A percentile compares a stretch with the other conserved stretches of the same genome.
These are phyloP conservation scores for Populus simonii DNA, from an alignment of 345 rosid species.

Conservation along the genomic window DNA sequence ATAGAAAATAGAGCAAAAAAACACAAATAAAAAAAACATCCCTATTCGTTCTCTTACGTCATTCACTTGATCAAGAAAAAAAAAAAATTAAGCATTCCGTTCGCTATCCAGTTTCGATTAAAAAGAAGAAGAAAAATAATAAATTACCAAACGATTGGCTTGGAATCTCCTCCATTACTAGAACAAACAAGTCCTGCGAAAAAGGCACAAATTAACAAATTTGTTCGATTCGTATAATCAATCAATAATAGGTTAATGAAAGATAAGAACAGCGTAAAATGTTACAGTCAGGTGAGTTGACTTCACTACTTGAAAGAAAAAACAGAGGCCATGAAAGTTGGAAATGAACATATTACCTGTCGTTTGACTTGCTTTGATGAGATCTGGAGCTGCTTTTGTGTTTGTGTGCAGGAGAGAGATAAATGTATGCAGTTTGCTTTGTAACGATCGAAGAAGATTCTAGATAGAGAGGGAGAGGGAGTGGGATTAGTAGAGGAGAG, in stretches of 20 bases:
- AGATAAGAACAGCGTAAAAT: not conserved
- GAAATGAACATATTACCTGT: not conserved
- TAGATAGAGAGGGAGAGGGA: not conserved
- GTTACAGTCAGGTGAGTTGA: not conserved
- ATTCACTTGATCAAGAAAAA: not conserved
- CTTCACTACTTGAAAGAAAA: not conserved
- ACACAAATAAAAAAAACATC: too few relatives aligned
- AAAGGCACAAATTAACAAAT: not conserved
- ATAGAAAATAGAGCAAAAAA: not conserved
- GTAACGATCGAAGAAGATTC: constrained; percentile 34
- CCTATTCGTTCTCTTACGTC: not conserved
- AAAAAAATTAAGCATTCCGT: not conserved
- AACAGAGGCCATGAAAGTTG: not conserved
- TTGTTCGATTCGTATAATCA: not conserved
- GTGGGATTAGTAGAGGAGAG: not conserved
- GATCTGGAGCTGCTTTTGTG: not conserved
- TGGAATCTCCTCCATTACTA: constrained; percentile 51
- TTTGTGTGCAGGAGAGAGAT: not conserved
- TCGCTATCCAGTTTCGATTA: not conserved
- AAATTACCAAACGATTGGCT: constrained; percentile 40
- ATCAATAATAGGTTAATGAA: not conserved
- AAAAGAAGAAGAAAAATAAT: not conserved
- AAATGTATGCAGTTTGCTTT: not conserved
- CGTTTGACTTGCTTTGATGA: not conserved
- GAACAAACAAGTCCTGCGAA: not conserved